A percentile compares a stretch with the other conserved stretches of the same genome.
These are phyloP conservation scores for Talaromyces adpressus DNA, from an alignment of 495 filamentous ascomycete genomes.

Conservation along the genomic window DNA sequence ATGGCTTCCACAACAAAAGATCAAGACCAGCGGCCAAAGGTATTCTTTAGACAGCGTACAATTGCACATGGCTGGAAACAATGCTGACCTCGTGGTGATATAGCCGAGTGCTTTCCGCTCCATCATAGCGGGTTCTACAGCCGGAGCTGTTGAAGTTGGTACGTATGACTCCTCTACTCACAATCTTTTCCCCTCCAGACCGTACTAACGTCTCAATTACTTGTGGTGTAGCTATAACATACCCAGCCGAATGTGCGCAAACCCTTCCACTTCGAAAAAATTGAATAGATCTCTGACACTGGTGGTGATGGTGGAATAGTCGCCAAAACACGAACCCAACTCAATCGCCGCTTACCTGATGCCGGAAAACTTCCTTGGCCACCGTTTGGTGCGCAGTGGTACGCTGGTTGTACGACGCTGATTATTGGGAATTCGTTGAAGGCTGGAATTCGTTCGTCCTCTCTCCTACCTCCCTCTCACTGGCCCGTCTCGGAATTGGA, in stretches of 20 bases:
- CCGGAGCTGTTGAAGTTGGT: constrained; percentile 95
- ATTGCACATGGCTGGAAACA: not conserved
- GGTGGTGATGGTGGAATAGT: constrained; percentile 41
- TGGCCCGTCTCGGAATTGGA: not conserved
- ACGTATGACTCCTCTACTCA: constrained; percentile 10
- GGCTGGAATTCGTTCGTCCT: constrained; percentile 78
- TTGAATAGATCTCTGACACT: not conserved
- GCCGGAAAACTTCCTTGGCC: constrained; percentile 92
- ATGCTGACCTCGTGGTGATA: constrained; percentile 26
- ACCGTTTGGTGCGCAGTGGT: constrained; percentile 90
- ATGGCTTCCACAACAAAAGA: constrained; percentile 31
- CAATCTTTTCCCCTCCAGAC: not conserved
- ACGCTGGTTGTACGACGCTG: constrained; percentile 93
- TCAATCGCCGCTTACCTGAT: constrained; percentile 76
- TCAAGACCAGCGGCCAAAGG: constrained; percentile 39
- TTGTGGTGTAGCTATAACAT: constrained; percentile 73
- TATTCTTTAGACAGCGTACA: constrained; percentile 5
- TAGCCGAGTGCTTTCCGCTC: constrained; percentile 77
- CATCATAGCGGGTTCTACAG: constrained; percentile 80
- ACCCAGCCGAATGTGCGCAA: constrained; percentile 84
- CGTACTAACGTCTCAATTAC: not conserved
- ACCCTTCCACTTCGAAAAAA: too few relatives aligned
- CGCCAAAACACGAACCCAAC: constrained; percentile 90
- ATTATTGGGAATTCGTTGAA: constrained; percentile 96
- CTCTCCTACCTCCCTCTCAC: not conserved